A percentile compares a stretch with the other conserved stretches of the same genome.
Evolutionary conservation across 257 asterid species (phyloP).

Genomic region (Coffea canephora): DNA sequence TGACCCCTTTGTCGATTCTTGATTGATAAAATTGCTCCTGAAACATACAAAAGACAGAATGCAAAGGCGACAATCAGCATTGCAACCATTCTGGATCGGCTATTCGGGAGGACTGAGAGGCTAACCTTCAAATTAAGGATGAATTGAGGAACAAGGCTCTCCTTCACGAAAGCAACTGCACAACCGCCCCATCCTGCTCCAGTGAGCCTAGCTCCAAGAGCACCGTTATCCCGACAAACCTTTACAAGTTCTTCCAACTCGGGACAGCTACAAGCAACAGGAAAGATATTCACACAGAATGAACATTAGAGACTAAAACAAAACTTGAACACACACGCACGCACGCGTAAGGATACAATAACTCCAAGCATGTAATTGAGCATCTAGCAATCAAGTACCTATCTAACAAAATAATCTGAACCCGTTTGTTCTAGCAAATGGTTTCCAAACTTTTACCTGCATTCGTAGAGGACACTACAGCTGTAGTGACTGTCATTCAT

Average conservation of each 20-base stretch:
- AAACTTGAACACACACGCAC: background rate
- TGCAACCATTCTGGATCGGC: background rate
- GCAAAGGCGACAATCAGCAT: background rate
- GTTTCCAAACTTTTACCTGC: conserved; percentile 57
- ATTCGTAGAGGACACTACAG: conserved; percentile 87
- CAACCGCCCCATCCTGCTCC: conserved; percentile 99
- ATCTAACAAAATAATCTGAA: background rate
- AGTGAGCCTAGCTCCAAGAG: conserved; percentile 92
- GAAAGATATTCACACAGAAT: background rate
- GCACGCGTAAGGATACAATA: background rate
- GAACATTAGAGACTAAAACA: background rate
- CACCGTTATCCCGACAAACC: conserved; percentile 68
- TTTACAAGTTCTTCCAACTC: conserved; percentile 92
- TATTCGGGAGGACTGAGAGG: background rate
- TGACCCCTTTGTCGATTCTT: conserved; percentile 77
- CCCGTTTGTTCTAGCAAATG: background rate
- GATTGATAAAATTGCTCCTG: conserved; percentile 83
- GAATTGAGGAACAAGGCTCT: conserved; percentile 70
- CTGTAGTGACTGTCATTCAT: conserved; percentile 95
- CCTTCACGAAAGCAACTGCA: conserved; percentile 96
- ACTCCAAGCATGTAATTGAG: background rate
- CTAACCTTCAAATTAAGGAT: conserved; percentile 84
- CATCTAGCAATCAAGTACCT: background rate
- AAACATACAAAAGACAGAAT: background rate
- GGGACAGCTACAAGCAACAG: conserved; percentile 51